Evolutionary conservation across 352 stramenopile species (phyloP).

Genomic region (Peronospora destructor): DNA sequence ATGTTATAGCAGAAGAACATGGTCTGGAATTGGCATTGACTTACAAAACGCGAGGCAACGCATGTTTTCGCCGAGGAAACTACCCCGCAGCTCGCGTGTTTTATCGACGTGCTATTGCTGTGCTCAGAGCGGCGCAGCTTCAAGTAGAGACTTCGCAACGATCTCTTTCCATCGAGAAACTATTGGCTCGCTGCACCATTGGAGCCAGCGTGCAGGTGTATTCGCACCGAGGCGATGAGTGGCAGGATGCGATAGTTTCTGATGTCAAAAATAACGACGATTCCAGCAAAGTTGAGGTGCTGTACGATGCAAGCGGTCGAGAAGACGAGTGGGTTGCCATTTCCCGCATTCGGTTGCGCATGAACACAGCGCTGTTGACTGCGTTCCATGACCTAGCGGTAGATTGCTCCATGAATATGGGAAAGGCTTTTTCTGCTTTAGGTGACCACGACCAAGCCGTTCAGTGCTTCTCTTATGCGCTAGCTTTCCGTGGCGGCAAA

Average conservation of each 20-base stretch:
- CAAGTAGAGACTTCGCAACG: conserved; percentile 37
- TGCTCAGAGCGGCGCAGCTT: conserved; percentile 39
- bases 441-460: conserved; percentile 47
- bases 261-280: conserved; percentile 41
- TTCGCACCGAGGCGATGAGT: conserved; percentile 9
- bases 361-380: conserved; percentile 43
- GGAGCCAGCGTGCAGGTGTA: conserved; percentile 52
- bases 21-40: conserved; percentile 24
- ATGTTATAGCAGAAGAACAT: conserved; percentile 6
- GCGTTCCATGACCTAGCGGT: conserved; percentile 49
- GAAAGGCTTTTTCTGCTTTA: conserved; percentile 55
- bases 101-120: conserved; percentile 53
- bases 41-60: conserved; percentile 52
- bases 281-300: conserved; percentile 43
- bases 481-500: conserved; percentile 33
- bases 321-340: conserved; percentile 47
- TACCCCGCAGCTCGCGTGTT: conserved; percentile 47
- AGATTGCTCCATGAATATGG: conserved; percentile 81
- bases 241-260: conserved; percentile 55
- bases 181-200: conserved; percentile 39
- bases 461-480: conserved; percentile 51
- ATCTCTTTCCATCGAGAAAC: conserved; percentile 23
- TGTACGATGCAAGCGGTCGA: conserved; percentile 47
- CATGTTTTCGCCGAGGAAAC: conserved; percentile 57
- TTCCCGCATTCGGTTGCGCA: conserved; percentile 45